These are phyloP conservation scores for Avena atlantica DNA, from an alignment of 176 grass and related monocot genomes.

Conservation along the genomic window DNA sequence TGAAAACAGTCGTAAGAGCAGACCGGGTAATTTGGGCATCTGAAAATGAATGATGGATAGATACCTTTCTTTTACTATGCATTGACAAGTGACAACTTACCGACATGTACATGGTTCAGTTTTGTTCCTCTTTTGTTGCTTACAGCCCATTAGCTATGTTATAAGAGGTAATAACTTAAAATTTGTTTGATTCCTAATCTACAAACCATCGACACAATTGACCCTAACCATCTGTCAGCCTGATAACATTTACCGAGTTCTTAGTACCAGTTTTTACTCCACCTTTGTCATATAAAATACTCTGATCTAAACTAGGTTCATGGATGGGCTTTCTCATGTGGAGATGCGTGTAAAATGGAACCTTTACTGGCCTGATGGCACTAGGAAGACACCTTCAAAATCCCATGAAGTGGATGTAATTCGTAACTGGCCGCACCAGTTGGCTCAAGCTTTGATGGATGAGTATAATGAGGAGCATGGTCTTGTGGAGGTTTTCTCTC, in stretches of 20 bases:
- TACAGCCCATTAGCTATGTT: background rate
- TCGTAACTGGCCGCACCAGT: background rate
- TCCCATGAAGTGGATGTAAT: background rate
- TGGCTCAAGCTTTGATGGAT: conserved; percentile 14
- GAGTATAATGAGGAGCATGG: background rate
- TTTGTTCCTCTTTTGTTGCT: background rate
- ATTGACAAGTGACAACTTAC: background rate
- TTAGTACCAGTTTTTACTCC: background rate
- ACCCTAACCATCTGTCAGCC: background rate
- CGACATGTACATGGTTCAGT: background rate
- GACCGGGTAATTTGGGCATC: background rate
- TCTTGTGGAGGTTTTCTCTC: background rate
- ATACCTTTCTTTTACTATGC: background rate
- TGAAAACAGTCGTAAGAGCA: background rate
- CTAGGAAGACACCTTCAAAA: background rate
- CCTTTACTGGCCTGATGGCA: conserved; percentile 13
- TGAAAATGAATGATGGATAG: background rate
- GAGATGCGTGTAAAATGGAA: background rate
- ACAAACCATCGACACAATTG: background rate
- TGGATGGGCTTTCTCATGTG: background rate
- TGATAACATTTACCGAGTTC: background rate
- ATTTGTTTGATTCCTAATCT: background rate
- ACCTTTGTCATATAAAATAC: background rate
- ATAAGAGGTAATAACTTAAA: background rate
- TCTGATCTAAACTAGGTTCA: conserved; percentile 7